Conservation (phyloP, 306 rosid species). For the Adenanthera pavonina region DNA sequence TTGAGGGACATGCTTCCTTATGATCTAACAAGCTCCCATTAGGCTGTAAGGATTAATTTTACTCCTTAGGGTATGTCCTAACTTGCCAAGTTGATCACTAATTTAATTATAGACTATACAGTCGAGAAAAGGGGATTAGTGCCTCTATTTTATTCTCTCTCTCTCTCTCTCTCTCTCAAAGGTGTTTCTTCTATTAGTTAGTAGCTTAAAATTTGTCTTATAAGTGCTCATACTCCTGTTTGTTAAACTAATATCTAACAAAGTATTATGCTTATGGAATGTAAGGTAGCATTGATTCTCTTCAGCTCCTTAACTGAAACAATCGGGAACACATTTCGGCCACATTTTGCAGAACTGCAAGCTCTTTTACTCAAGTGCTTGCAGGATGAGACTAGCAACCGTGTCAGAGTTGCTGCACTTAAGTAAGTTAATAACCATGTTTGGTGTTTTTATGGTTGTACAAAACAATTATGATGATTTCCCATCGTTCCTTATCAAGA, state of each 20-base stretch:
- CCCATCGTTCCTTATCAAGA: slow-evolving; percentile 32
- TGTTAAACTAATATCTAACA: slow-evolving; percentile 39
- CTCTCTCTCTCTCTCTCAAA: background rate
- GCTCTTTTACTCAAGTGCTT: slow-evolving; percentile 91
- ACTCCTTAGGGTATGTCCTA: background rate
- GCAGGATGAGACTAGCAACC: slow-evolving; percentile 94
- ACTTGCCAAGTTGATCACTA: background rate
- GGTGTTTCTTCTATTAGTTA: background rate
- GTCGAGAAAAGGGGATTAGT: background rate
- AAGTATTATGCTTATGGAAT: slow-evolving; percentile 43
- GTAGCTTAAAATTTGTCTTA: background rate
- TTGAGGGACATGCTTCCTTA: background rate
- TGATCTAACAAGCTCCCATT: background rate
- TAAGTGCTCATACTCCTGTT: slow-evolving; percentile 8
- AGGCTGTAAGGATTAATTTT: background rate
- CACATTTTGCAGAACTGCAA: slow-evolving; percentile 87
- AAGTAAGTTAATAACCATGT: slow-evolving; percentile 58
- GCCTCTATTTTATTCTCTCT: background rate
- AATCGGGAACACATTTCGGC: slow-evolving; percentile 83
- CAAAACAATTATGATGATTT: background rate
- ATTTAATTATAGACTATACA: background rate
- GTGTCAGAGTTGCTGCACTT: slow-evolving; percentile 96
- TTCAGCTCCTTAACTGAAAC: slow-evolving; percentile 99
- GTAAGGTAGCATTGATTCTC: slow-evolving; percentile 92
- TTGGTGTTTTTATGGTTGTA: background rate